These are phyloP conservation scores for Panicum hallii DNA, from an alignment of 202 grass and related monocot species.

Conservation along the genomic window DNA sequence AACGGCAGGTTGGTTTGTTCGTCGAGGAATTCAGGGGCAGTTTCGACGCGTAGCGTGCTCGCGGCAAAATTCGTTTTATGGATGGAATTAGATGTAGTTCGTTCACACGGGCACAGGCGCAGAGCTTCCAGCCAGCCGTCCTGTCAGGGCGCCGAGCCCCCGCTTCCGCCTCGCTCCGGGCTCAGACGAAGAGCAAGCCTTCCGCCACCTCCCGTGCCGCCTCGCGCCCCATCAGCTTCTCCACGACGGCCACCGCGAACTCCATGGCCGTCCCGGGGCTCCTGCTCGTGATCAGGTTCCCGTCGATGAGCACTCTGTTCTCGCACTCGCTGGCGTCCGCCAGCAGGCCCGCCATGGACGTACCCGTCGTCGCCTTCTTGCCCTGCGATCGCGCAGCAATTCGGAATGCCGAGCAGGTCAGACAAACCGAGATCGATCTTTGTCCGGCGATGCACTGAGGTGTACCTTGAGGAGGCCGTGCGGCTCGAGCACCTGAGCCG, in stretches of 20 bases:
- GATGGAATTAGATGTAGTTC: no score
- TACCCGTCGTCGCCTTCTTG: constrained; percentile 52
- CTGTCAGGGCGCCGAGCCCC: no score
- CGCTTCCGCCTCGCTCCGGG: no score
- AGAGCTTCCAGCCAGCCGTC: no score
- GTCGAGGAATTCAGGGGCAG: no score
- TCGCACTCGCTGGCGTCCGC: constrained; percentile 51
- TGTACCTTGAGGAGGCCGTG: constrained; percentile 59
- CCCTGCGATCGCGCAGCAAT: constrained; percentile 38
- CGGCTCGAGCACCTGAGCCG: constrained; percentile 59
- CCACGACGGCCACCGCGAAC: constrained; percentile 54
- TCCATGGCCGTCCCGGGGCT: constrained; percentile 69
- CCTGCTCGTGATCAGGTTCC: constrained; percentile 66
- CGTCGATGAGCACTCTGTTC: constrained; percentile 62
- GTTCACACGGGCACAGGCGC: not conserved
- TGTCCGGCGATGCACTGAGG: not conserved
- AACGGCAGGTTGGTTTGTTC: no score
- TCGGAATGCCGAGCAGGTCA: not conserved
- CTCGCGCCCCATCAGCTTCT: constrained; percentile 57
- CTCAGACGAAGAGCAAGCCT: constrained; percentile 39
- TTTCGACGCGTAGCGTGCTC: no score
- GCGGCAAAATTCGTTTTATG: no score
- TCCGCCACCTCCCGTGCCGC: constrained; percentile 41
- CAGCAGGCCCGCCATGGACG: constrained; percentile 45
- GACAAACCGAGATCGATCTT: not conserved